Evolutionary conservation across 345 rosid genomes (phyloP), one percentile per base, ranked within the genome.

Genomic region (Odontarrhena argentea): DNA sequence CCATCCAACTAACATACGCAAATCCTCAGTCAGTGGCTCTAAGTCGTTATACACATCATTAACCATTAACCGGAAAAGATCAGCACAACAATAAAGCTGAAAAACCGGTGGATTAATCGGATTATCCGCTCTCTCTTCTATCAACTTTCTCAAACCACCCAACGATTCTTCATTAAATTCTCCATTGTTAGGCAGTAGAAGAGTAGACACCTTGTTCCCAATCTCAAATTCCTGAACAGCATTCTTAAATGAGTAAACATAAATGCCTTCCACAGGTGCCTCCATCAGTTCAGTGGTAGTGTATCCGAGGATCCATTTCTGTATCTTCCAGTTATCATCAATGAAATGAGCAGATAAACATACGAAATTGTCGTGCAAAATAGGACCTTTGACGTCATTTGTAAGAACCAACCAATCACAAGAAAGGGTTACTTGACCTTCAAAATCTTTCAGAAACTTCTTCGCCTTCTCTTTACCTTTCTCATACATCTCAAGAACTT

Each of bases 1-100:
- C 63, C 74, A 70, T 1, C 75, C 65, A 26, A 70, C 68, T 41
- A 70, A 44, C 62, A 61, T 52, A 44, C 68, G 40, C 14, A 70
- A 6, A 46, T 61, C 62, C 48, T 70, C 74, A 5, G 52, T 13
- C 55, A 70, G 0, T 0, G 1, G 1, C 41, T 2, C 14, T 3
- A 67, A 9, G 8, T 9, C 30, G 7, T 38, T 25, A 26, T 9
- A 9, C 47, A 67, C 0, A 36, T 11, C 62, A 53, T 53, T 55
- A 53, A 44, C 48, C 68, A 70, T 70, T 15, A 70, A 44, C 13
- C 68, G 55, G 62, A 70, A 70, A 55, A 61, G 34, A 8, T 61
- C 62, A 70, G 74, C 47, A 37, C 74, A 70, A 18, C 68, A 61
- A 3, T 70, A 35, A n/a, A 61, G 5, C 0, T 34, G 14, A 1